Conservation (phyloP, 1,284 basidiomycete genomes). For the Cryptococcus amylolentus region DNA sequence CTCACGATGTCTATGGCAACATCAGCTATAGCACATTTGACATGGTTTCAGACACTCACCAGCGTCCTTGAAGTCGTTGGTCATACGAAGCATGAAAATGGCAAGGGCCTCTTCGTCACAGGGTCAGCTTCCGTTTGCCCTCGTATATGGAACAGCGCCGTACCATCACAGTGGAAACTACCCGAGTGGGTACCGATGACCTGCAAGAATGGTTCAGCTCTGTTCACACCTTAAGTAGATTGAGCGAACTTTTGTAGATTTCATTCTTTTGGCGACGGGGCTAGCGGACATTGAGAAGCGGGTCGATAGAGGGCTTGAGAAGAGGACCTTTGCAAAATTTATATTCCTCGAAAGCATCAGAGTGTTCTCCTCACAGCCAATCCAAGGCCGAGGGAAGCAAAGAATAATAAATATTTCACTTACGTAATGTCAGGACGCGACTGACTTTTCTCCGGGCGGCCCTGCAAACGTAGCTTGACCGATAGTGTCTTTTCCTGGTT, state of each 20-base stretch:
- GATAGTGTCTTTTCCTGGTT: too few relatives aligned
- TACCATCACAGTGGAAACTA: constrained; percentile 95
- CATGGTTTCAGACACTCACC: constrained; percentile 52
- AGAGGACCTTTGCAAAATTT: neutral
- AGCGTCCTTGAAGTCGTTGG: constrained; percentile 69
- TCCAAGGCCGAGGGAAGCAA: too few relatives aligned
- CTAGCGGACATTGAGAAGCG: constrained; percentile 20
- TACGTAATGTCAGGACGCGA: too few relatives aligned
- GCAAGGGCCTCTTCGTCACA: constrained; percentile 38
- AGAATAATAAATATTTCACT: too few relatives aligned
- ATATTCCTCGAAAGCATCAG: too few relatives aligned
- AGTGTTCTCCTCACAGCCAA: too few relatives aligned
- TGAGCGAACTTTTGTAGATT: constrained; percentile 43
- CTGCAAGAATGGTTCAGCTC: constrained; percentile 12
- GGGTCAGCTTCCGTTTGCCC: neutral
- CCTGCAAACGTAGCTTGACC: too few relatives aligned
- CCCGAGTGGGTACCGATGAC: constrained; percentile 89
- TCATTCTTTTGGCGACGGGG: constrained; percentile 43
- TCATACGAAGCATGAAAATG: constrained; percentile 74
- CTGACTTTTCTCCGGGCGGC: too few relatives aligned
- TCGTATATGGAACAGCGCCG: constrained; percentile 2
- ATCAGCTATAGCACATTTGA: neutral
- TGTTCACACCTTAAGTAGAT: neutral
- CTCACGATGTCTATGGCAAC: constrained; percentile 63
- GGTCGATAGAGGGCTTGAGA: neutral